Percentiles rank a stretch among this genome's conserved stretches.
Conservation (phyloP, 2,329 filamentous ascomycete species). For the Xylaria hypoxylon region DNA sequence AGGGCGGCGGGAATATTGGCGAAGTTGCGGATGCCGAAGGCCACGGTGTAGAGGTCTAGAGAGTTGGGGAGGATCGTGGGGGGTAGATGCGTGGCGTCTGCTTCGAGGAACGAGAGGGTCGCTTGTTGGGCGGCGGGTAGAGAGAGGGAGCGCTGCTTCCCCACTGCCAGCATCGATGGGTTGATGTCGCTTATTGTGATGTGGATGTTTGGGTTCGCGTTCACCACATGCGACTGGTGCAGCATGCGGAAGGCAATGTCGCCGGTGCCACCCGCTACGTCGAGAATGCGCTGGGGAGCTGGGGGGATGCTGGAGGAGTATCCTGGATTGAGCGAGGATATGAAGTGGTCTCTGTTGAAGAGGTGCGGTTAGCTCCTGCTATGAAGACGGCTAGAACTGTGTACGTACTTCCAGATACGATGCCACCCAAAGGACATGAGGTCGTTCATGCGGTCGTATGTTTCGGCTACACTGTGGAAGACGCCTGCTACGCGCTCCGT, state of each 20-base stretch:
- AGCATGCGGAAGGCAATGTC: constrained; percentile 98
- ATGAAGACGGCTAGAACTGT: background rate
- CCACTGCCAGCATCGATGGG: constrained; percentile 90
- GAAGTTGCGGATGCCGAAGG: constrained; percentile 98
- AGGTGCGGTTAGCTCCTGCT: constrained; percentile 6
- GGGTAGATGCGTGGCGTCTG: constrained; percentile 84
- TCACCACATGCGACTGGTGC: constrained; percentile 83
- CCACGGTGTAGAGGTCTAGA: constrained; percentile 95
- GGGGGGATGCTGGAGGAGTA: constrained; percentile 60
- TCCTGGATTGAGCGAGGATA: constrained; percentile 89
- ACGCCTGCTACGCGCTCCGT: constrained; percentile 79
- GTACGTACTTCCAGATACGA: constrained; percentile 83
- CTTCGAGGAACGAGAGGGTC: constrained; percentile 81
- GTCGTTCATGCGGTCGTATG: constrained; percentile 99
- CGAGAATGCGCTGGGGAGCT: constrained; percentile 79
- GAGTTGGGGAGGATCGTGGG: constrained; percentile 68
- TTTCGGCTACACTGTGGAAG: constrained; percentile 93
- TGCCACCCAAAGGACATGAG: constrained; percentile 98
- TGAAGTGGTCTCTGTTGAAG: constrained; percentile 81
- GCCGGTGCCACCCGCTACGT: constrained; percentile 95
- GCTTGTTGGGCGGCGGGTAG: constrained; percentile 67
- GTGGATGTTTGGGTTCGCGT: constrained; percentile 81
- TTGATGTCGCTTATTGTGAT: constrained; percentile 98
- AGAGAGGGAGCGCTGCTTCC: constrained; percentile 77
- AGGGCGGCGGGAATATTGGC: constrained; percentile 88